These are phyloP conservation scores for Hyphodiscus sp. DNA, from an alignment of 2,329 filamentous ascomycete genomes.

Conservation along the genomic window DNA sequence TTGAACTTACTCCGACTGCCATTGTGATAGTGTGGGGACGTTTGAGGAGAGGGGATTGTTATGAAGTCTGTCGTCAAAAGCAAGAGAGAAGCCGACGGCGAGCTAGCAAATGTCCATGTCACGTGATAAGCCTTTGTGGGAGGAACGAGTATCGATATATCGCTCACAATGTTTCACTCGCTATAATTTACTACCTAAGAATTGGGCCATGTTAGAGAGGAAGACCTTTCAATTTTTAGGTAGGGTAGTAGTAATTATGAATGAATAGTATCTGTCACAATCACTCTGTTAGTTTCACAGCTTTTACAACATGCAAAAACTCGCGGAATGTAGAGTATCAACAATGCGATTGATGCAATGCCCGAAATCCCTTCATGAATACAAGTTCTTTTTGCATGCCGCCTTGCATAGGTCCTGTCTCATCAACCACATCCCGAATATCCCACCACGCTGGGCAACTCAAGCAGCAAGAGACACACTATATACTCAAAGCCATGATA, in stretches of 20 bases:
- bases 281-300: too few relatives aligned
- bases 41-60: constrained; percentile 45
- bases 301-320: too few relatives aligned
- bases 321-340: neutral
- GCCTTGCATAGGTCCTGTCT: neutral
- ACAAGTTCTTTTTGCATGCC: constrained; percentile 4
- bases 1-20: constrained; percentile 57
- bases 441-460: constrained; percentile 4
- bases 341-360: neutral
- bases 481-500: constrained; percentile 96
- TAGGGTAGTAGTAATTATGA: too few relatives aligned
- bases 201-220: neutral
- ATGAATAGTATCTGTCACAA: neutral
- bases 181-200: too few relatives aligned
- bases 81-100: constrained; percentile 13
- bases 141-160: too few relatives aligned
- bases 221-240: too few relatives aligned
- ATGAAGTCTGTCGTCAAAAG: constrained; percentile 24
- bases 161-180: too few relatives aligned
- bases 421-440: constrained; percentile 2
- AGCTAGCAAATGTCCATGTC: constrained; percentile 17
- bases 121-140: neutral
- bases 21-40: constrained; percentile 49
- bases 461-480: constrained; percentile 24
- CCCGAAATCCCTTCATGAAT: neutral